These are phyloP conservation scores for Phytophthora sp. DNA, from an alignment of 352 stramenopile species.

Conservation along the genomic window DNA sequence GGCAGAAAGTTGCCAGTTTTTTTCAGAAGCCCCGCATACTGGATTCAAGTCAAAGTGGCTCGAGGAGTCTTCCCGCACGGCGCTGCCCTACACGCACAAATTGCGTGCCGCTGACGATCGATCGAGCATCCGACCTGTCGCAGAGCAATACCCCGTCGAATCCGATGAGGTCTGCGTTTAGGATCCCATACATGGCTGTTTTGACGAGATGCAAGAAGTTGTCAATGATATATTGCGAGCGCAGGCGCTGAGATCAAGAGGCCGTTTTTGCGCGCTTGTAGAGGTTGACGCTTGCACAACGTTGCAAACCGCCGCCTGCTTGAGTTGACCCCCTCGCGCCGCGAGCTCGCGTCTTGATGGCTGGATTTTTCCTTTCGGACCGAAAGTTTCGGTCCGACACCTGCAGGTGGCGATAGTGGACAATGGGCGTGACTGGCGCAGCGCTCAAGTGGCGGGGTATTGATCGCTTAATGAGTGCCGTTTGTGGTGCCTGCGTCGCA, in stretches of 20 bases:
- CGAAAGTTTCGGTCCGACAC: no score
- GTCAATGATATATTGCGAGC: conserved; percentile 5
- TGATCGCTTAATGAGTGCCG: no score
- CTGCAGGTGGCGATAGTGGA: no score
- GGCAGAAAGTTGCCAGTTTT: conserved; percentile 20
- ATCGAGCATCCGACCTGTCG: conserved; percentile 1
- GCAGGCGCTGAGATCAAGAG: no score
- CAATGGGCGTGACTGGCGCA: no score
- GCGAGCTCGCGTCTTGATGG: conserved; percentile 1
- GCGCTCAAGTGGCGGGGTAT: no score
- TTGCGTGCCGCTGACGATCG: conserved; percentile 36
- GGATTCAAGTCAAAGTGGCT: conserved; percentile 7
- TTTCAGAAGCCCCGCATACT: conserved; percentile 24
- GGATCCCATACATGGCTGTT: background rate
- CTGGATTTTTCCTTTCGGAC: conserved; percentile 21
- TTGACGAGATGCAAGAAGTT: background rate
- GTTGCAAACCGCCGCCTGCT: no score
- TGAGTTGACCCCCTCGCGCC: no score
- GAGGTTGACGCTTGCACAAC: background rate
- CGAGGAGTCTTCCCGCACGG: conserved; percentile 12
- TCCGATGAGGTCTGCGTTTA: background rate
- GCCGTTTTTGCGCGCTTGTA: conserved; percentile 12
- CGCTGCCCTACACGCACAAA: conserved; percentile 17
- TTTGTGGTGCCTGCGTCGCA: no score
- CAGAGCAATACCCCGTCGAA: background rate